Conservation (phyloP, 192 early-diverging fungal species). For the Coemansia sp. region DNA sequence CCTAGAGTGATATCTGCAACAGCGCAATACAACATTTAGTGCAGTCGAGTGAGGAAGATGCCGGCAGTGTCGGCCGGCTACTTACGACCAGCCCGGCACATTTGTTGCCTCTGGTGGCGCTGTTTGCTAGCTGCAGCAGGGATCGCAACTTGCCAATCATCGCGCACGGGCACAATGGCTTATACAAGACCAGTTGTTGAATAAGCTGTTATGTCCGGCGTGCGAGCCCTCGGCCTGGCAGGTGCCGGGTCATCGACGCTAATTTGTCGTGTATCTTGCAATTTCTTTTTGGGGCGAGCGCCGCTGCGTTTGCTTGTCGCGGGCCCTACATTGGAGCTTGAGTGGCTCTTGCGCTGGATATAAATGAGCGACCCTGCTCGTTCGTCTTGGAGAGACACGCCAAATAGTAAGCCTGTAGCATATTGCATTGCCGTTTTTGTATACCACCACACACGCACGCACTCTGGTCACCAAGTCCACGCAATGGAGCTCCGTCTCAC, state of each 20-base stretch:
- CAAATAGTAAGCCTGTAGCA: no score
- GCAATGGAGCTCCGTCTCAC: not conserved
- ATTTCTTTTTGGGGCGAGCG: no score
- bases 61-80: not conserved
- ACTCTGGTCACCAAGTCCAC: not conserved
- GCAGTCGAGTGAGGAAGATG: not conserved
- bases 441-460: no score
- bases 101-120: not conserved
- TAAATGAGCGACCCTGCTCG: no score
- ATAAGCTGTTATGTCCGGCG: not conserved
- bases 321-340: no score
- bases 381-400: no score
- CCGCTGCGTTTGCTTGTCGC: no score
- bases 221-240: not conserved
- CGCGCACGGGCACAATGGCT: constrained; percentile 1
- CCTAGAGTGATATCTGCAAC: no score
- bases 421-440: no score
- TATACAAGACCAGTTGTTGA: not conserved
- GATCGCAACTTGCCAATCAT: not conserved
- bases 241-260: not conserved
- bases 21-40: no score
- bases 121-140: not conserved
- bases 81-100: not conserved
- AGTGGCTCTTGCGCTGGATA: no score
- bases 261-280: not conserved